phyloP scores from a whole-genome alignment of 2,329 filamentous ascomycete species.

The Exophiala sp. region DNA sequence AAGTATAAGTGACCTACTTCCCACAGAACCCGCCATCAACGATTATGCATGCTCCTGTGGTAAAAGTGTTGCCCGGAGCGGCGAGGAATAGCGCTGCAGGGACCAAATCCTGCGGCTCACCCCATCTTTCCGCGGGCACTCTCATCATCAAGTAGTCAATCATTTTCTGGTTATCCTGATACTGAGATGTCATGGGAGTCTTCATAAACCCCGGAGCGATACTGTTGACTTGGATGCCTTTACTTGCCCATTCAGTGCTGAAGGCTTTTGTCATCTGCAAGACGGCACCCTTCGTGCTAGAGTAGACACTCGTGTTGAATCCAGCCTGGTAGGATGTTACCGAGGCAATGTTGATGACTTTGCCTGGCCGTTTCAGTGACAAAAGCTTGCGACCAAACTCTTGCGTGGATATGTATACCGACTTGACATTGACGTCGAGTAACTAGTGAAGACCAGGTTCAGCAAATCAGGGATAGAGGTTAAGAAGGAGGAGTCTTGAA shows the following conservation, averaged over 20 bases:
- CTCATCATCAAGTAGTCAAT: conserved; percentile 10
- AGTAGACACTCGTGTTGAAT: conserved; percentile 26
- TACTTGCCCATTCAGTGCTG: conserved; percentile 37
- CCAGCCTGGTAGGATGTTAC: conserved; percentile 11
- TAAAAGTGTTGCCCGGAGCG: conserved; percentile 17
- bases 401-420: conserved; percentile 10
- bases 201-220: conserved; percentile 30
- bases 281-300: conserved; percentile 43
- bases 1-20: conserved; percentile 4
- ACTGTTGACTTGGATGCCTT: conserved; percentile 32
- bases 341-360: conserved; percentile 20
- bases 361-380: neutral
- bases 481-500: neutral
- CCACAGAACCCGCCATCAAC: conserved; percentile 21
- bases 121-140: conserved; percentile 21
- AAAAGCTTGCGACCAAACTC: conserved; percentile 9
- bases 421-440: conserved; percentile 10
- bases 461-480: neutral
- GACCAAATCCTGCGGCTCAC: conserved; percentile 19
- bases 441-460: neutral
- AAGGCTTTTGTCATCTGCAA: conserved; percentile 41
- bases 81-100: conserved; percentile 14
- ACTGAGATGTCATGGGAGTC: conserved; percentile 21
- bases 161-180: conserved; percentile 11
- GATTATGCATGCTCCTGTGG: conserved; percentile 17